Evolutionary conservation across 768 basidiomycete genomes (phyloP), one percentile per base, ranked within the genome.

Genomic region (Auricularia cornea): DNA sequence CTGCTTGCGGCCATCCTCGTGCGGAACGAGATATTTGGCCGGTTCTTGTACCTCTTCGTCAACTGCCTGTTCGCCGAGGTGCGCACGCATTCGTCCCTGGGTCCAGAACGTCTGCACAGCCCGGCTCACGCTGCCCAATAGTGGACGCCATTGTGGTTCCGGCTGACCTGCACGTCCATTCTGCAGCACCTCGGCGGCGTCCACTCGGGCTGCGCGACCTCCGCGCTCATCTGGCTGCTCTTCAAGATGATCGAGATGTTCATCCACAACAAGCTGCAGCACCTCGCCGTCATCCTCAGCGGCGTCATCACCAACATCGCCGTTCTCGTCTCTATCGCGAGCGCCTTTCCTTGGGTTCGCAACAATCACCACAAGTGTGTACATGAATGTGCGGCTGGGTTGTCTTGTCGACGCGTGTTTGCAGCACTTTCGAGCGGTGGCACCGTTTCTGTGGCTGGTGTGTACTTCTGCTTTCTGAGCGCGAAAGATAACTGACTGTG

Each of bases 341-440:
- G 75, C 51, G 78, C 77, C 14, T 81, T 90, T 70, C 90, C 89
- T 31, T 90, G 88, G 87, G 44, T 51, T 16, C 28, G 67, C 64
- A 65, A 67, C 33, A 61, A 57, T 26, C 60, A 61, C 41, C 67
- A 67, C 44, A 67, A 67, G 63, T 64, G 32, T 18, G 63, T 23
- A 14, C 40, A 14, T 12, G 2, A 28, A 10, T 20, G 29, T 28
- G 26, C 23, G 10, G 3, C 23, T 20, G 23, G 1, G 40, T 20
- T 10, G 28, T 32, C 18, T 57, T 18, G 5, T 20, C n/a, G 31
- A 30, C 4, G 8, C 23, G 14, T 30, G 18, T 61, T 30, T 26
- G n/a, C 28, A 64, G 60, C 41, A 60, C 67, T 10, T 68, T 68
- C 48, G 67, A 68, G 32, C 40, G 66, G 14, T 62, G 64, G 51